These are phyloP conservation scores for Sporisorium scitamineum DNA, from an alignment of 1,284 basidiomycete species.

Conservation along the genomic window DNA sequence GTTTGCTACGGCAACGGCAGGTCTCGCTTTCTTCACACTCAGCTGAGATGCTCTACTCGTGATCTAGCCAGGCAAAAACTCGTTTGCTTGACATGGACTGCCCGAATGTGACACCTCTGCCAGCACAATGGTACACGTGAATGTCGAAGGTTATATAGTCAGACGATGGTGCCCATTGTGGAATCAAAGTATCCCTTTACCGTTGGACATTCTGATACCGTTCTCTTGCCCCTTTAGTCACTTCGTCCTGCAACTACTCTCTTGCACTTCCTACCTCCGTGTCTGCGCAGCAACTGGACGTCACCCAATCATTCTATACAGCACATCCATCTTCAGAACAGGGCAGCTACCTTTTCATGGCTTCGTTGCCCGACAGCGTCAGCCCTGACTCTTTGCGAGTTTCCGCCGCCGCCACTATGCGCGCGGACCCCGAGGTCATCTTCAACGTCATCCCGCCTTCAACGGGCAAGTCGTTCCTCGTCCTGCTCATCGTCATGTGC, in stretches of 20 bases:
- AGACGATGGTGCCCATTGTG: neutral
- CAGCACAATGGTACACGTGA: neutral
- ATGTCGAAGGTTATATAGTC: neutral
- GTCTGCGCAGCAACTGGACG: neutral
- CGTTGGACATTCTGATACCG: neutral
- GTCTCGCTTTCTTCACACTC: neutral
- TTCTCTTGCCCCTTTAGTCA: neutral
- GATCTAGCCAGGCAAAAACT: too few species aligned
- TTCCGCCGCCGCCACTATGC: constrained; percentile 1
- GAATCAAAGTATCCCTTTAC: too few species aligned
- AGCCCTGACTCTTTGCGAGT: neutral
- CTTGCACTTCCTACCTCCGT: neutral
- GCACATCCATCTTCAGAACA: neutral
- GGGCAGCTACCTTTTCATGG: neutral
- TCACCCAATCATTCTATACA: neutral
- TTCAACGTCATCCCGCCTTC: constrained; percentile 39
- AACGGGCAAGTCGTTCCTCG: constrained; percentile 19
- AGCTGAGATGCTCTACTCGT: too few species aligned
- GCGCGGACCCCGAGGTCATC: constrained; percentile 25
- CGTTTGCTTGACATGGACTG: neutral
- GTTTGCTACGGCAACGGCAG: neutral
- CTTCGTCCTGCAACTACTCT: neutral
- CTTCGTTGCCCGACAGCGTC: neutral
- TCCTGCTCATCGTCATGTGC: constrained; percentile 37
- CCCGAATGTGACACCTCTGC: neutral